phyloP scores from a whole-genome alignment of 768 basidiomycete species.

The Leccinum incarnatum region DNA sequence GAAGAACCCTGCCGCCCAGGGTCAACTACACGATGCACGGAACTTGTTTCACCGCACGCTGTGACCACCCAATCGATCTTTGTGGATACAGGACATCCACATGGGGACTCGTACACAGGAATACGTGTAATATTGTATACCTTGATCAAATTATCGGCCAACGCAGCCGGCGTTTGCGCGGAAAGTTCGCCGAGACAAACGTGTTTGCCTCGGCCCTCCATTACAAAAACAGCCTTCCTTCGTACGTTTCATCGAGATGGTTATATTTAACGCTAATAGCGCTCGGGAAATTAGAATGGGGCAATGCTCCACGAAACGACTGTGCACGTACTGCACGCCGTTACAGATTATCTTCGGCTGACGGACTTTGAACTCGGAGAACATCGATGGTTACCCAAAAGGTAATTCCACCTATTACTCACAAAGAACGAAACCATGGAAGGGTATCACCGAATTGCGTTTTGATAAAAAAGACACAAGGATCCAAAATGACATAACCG shows the following conservation, averaged over 20 bases:
- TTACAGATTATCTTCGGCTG: neutral
- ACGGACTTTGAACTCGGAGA: neutral
- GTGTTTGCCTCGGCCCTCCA: neutral
- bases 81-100: neutral
- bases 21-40: neutral
- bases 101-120: neutral
- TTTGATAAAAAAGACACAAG: neutral
- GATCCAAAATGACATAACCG: neutral
- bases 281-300: neutral
- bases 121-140: neutral
- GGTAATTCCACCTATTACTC: neutral
- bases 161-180: neutral
- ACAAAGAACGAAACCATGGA: neutral
- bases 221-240: neutral
- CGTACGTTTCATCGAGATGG: too few species aligned
- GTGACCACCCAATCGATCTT: neutral
- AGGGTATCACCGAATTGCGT: constrained; percentile 8
- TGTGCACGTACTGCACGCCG: too few species aligned
- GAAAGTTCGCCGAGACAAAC: neutral
- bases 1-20: neutral
- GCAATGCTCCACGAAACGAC: too few species aligned
- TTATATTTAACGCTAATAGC: neutral
- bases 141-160: neutral
- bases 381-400: neutral
- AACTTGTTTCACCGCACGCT: neutral